phyloP scores from a whole-genome alignment of 2,329 filamentous ascomycete species.

The Penicillium sp. region DNA sequence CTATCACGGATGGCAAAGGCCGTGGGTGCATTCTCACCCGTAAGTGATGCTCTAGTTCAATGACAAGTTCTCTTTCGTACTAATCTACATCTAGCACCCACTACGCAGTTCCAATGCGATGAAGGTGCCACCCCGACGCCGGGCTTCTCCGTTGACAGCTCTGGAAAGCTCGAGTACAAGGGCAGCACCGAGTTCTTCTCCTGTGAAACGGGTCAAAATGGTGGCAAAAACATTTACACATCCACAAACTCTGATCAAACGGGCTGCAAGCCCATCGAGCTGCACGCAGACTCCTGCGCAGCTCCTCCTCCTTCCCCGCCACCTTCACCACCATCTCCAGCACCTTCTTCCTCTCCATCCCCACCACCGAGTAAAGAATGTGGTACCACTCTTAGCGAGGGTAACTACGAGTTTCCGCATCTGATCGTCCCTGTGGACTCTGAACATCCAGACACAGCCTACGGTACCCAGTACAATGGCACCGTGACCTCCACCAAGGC shows the following conservation, averaged over 20 bases:
- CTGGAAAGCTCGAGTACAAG: slow-evolving; percentile 50
- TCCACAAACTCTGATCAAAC: slow-evolving; percentile 26
- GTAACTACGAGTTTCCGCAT: slow-evolving; percentile 53
- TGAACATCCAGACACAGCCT: slow-evolving; percentile 47
- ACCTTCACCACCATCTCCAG: no score
- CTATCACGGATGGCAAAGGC: slow-evolving; percentile 51
- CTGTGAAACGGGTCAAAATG: slow-evolving; percentile 49
- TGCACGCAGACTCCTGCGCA: slow-evolving; percentile 35
- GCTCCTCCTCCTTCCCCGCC: slow-evolving; percentile 4
- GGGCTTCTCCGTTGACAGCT: slow-evolving; percentile 52
- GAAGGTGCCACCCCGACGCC: slow-evolving; percentile 46
- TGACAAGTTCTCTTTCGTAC: neutral
- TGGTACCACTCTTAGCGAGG: slow-evolving; percentile 40
- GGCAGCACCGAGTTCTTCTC: slow-evolving; percentile 53
- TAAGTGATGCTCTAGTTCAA: slow-evolving; percentile 37
- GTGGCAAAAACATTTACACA: slow-evolving; percentile 40
- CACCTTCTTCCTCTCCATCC: slow-evolving; percentile 2
- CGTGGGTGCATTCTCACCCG: slow-evolving; percentile 60
- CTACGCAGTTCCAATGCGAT: slow-evolving; percentile 58
- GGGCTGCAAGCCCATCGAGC: slow-evolving; percentile 29
- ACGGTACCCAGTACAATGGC: slow-evolving; percentile 53
- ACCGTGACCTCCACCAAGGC: slow-evolving; percentile 50
- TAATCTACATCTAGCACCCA: slow-evolving; percentile 42
- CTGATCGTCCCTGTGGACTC: slow-evolving; percentile 58
- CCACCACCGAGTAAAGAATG: slow-evolving; percentile 29